A percentile compares a stretch with the other conserved stretches of the same genome.
Evolutionary conservation across 768 basidiomycete genomes (phyloP).

Genomic region (Heimioporus sp.): DNA sequence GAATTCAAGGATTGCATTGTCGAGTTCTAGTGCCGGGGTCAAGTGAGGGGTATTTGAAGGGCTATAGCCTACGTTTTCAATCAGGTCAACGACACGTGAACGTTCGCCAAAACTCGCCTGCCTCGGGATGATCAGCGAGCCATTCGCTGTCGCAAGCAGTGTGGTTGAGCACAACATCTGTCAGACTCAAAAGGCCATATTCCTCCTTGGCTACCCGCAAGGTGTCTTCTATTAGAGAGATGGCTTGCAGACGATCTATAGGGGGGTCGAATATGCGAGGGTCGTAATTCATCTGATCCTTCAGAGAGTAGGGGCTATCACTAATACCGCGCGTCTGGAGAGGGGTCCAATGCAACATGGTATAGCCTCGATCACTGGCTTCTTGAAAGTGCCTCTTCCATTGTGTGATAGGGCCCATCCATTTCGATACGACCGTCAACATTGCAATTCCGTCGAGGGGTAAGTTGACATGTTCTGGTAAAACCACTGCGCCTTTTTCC

Average conservation of each 20-base stretch:
- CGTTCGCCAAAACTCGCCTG: constrained; percentile 52
- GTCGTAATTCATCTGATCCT: constrained; percentile 83
- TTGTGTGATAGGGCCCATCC: constrained; percentile 85
- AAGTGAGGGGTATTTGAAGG: constrained; percentile 91
- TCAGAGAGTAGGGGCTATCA: constrained; percentile 92
- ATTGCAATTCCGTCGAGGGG: constrained; percentile 88
- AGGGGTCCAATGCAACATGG: constrained; percentile 97
- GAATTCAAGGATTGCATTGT: constrained; percentile 81
- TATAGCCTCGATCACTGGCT: constrained; percentile 89
- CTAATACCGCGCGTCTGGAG: constrained; percentile 89
- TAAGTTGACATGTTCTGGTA: constrained; percentile 57
- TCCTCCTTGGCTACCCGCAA: constrained; percentile 74
- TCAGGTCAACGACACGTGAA: background rate
- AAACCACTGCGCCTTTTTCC: constrained; percentile 51
- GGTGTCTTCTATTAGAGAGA: constrained; percentile 57
- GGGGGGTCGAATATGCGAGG: constrained; percentile 58
- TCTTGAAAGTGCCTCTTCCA: constrained; percentile 84
- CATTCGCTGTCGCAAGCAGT: constrained; percentile 93
- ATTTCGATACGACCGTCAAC: constrained; percentile 91
- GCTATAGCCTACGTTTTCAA: constrained; percentile 65
- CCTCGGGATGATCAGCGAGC: constrained; percentile 93
- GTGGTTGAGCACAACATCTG: constrained; percentile 96
- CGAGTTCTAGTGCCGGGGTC: constrained; percentile 88
- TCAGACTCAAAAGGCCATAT: constrained; percentile 85
- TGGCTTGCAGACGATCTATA: constrained; percentile 48